phyloP scores from a whole-genome alignment of 2,329 filamentous ascomycete species.

The Aspergillus texensis region DNA sequence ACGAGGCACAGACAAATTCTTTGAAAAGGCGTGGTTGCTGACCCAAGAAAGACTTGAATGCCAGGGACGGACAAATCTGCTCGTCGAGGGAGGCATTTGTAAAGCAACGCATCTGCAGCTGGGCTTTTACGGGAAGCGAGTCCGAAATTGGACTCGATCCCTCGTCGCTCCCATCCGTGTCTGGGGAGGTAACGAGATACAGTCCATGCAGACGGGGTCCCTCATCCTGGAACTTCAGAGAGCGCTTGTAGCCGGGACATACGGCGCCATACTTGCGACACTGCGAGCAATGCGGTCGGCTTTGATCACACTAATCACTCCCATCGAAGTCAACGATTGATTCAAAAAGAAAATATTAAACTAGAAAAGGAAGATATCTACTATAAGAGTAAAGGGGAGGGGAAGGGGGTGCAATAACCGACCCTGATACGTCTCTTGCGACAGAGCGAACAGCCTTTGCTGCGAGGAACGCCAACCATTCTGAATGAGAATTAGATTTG shows the following conservation, averaged over 20 bases:
- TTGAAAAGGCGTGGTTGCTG: conserved; percentile 29
- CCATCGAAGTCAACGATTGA: neutral
- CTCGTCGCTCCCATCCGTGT: neutral
- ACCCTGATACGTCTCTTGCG: conserved; percentile 37
- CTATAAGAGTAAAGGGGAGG: neutral
- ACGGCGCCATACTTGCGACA: conserved; percentile 35
- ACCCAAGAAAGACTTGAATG: conserved; percentile 23
- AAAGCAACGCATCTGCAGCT: neutral
- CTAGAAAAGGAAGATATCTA: neutral
- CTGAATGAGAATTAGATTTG: neutral
- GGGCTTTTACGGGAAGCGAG: neutral
- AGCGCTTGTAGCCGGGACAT: conserved; percentile 34
- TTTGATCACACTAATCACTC: conserved; percentile 27
- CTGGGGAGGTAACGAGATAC: conserved; percentile 21
- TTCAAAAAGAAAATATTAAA: neutral
- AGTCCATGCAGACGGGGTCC: conserved; percentile 30
- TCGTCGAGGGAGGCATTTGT: conserved; percentile 23
- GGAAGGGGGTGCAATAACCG: neutral
- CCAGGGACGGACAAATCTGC: conserved; percentile 26
- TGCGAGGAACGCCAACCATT: conserved; percentile 41
- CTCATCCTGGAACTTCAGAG: conserved; percentile 39
- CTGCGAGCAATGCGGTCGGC: conserved; percentile 32
- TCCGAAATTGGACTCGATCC: neutral
- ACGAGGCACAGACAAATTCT: conserved; percentile 28
- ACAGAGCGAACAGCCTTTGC: conserved; percentile 40